Conservation (phyloP, 2,329 filamentous ascomycete genomes). For the Trichoderma harzianum region DNA sequence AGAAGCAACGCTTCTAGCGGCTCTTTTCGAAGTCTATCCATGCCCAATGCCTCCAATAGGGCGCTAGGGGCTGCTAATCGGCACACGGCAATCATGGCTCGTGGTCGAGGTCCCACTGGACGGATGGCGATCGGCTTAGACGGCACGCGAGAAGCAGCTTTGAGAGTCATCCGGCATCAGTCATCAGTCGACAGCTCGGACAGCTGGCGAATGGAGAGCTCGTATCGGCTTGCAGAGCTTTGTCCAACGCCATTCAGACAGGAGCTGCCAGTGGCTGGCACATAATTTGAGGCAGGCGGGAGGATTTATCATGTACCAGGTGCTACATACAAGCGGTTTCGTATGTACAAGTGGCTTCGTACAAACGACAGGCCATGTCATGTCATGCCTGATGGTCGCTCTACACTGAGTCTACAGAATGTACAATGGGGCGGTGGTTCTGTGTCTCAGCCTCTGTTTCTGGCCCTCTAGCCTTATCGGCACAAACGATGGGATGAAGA, state of each 20-base stretch:
- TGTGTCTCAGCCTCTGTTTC: not conserved
- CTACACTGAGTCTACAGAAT: not conserved
- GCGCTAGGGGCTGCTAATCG: conserved; percentile 5
- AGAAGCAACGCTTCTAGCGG: conserved; percentile 12
- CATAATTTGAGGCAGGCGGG: not conserved
- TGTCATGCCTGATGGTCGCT: not conserved
- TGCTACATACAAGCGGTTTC: not conserved
- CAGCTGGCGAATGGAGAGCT: not conserved
- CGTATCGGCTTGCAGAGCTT: not conserved
- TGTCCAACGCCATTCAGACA: not conserved
- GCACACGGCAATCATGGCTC: conserved; percentile 15
- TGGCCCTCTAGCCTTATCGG: not conserved
- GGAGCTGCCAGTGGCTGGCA: not conserved
- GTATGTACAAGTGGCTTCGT: not conserved
- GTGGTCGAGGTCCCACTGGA: not conserved
- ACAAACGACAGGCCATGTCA: not conserved
- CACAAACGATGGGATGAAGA: not conserved
- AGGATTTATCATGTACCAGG: not conserved
- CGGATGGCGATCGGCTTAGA: conserved; percentile 17
- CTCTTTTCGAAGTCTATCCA: not conserved
- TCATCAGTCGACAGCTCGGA: not conserved
- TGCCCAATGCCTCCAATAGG: not conserved
- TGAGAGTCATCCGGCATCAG: not conserved
- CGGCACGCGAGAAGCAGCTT: conserved; percentile 8
- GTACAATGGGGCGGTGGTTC: not conserved